Evolutionary conservation across 345 rosid species (phyloP), one percentile per base, ranked within the genome.

Genomic region (Rhizophora mangle): DNA sequence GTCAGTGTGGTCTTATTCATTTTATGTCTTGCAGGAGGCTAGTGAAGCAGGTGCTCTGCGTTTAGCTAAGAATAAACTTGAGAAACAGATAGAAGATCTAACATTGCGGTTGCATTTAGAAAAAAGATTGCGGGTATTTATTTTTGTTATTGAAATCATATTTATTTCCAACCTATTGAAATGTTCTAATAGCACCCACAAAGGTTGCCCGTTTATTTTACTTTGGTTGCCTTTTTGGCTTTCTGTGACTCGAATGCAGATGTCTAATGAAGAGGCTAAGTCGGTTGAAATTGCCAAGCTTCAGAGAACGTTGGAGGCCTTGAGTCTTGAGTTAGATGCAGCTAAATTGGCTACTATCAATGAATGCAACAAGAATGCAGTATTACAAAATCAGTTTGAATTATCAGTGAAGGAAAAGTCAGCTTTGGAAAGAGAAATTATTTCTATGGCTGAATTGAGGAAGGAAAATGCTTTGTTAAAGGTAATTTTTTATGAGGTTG

Each of bases 31-130:
- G 64, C 87, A 92, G 96, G 93, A 82, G 78, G 97, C 97, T 76
- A 89, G 87, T 83, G 99, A 92, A 86, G 68, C 96, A 16, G 97
- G 99, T 78, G 99, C 97, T 36, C 78, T 92, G 81, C 96, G 92
- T 32, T 74, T 88, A 80, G 99, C 97, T 36, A 95, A 95, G 85
- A 87, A 55, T 84, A 92, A 95, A 76, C 96, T 95, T 78, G 96
- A 95, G 86, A 88, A 88, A 85, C 91, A 87, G 72, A 72, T 95
- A 68, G 99, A 95, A 74, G 99, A 95, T 77, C 86, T 95, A 64
- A 85, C 95, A 60, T 92, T 91, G 96, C 85, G 99, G 72, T 74
- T 95, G 72, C 91, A 88, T 68, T 84, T 95, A 9, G 99, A 95
- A 79, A 95, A 86, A 83, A 80, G 93, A 82, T 65, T 95, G 78